phyloP scores from a whole-genome alignment of 1,284 basidiomycete species.

The Erythrobasidium hasegawianum region DNA sequence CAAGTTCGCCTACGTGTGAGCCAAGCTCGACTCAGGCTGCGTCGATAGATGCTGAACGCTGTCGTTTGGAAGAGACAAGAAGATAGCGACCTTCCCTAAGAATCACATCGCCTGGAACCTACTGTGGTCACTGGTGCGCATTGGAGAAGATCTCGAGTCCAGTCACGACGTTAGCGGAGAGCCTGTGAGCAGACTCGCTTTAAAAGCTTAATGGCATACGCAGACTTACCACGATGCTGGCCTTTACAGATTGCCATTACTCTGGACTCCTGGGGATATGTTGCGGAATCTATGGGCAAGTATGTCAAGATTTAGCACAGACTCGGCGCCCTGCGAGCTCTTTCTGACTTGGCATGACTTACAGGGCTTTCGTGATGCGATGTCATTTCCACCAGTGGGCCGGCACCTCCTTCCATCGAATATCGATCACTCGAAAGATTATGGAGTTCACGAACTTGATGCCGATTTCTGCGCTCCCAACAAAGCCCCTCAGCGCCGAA shows the following conservation, averaged over 20 bases:
- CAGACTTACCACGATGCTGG: too few relatives aligned
- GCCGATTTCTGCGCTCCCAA: neutral
- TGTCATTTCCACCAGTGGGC: slow-evolving; percentile 32
- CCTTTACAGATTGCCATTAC: too few relatives aligned
- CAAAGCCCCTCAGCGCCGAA: neutral
- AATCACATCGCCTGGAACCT: slow-evolving; percentile 16
- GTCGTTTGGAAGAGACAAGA: too few relatives aligned
- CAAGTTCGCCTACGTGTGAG: slow-evolving; percentile 24
- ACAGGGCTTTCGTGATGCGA: slow-evolving; percentile 6
- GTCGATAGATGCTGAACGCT: too few relatives aligned
- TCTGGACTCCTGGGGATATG: too few relatives aligned
- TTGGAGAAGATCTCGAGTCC: slow-evolving; percentile 24
- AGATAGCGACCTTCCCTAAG: neutral
- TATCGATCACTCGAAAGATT: slow-evolving; percentile 34
- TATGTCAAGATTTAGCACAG: too few relatives aligned
- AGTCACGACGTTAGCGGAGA: slow-evolving; percentile 29
- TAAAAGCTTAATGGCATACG: too few relatives aligned
- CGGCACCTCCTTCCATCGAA: slow-evolving; percentile 17
- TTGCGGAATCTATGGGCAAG: too few relatives aligned
- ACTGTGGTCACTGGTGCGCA: slow-evolving; percentile 8
- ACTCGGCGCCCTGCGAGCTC: too few relatives aligned
- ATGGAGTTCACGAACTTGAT: slow-evolving; percentile 35
- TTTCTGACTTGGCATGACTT: neutral
- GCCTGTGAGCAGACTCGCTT: neutral
- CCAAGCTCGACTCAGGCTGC: too few relatives aligned